These are phyloP conservation scores for Stemphylium vesicarium DNA, from an alignment of 2,329 filamentous ascomycete species.

Conservation along the genomic window DNA sequence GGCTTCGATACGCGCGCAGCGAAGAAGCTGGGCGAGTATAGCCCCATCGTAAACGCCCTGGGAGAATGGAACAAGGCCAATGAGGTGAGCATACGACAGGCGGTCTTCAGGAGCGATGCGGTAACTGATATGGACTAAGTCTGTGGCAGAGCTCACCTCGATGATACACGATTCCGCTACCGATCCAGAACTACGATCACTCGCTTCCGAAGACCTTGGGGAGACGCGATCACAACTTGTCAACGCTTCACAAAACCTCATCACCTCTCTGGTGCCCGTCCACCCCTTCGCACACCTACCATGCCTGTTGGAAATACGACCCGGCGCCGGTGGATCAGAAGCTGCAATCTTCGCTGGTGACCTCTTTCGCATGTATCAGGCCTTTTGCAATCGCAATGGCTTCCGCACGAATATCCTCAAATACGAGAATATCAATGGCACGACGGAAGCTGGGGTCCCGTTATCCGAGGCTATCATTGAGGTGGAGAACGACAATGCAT, in stretches of 20 bases:
- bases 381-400: constrained; percentile 73
- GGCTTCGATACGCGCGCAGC: constrained; percentile 63
- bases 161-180: constrained; percentile 73
- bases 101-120: neutral
- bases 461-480: constrained; percentile 89
- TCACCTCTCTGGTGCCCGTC: constrained; percentile 78
- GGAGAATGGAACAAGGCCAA: constrained; percentile 65
- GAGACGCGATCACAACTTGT: constrained; percentile 68
- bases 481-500: constrained; percentile 76
- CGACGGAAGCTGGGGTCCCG: constrained; percentile 66
- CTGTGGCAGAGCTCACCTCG: constrained; percentile 72
- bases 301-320: constrained; percentile 89
- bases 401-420: constrained; percentile 75
- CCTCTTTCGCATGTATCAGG: constrained; percentile 87
- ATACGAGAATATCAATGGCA: constrained; percentile 76
- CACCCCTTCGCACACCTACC: constrained; percentile 91
- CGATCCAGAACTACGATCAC: constrained; percentile 64
- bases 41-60: constrained; percentile 59
- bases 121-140: constrained; percentile 47
- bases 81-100: constrained; percentile 52
- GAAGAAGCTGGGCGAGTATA: constrained; percentile 64
- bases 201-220: constrained; percentile 73
- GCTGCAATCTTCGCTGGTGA: constrained; percentile 89
- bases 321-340: constrained; percentile 90
- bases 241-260: constrained; percentile 70